Evolutionary conservation across 164 flowering plant species (phyloP).

Genomic region (Buxus sempervirens): DNA sequence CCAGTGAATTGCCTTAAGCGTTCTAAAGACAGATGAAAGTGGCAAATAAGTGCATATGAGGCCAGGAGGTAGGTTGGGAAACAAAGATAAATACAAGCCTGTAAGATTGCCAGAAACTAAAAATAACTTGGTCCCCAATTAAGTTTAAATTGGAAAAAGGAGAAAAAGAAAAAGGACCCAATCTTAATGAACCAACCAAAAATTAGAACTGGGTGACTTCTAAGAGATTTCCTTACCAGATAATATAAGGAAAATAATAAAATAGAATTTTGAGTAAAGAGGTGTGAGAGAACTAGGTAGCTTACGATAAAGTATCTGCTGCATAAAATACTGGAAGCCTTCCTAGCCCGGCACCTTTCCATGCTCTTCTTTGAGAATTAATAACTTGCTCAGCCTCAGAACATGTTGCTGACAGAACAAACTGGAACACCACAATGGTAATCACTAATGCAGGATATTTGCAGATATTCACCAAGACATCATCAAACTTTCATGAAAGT

Average conservation of each 20-base stretch:
- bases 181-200: too few species aligned
- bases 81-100: too few species aligned
- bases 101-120: too few species aligned
- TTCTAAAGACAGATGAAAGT: too few species aligned
- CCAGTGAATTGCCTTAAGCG: too few species aligned
- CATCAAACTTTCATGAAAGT: too few species aligned
- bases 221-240: neutral
- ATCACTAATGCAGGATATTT: neutral
- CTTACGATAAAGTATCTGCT: conserved; percentile 82
- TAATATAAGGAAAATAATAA: neutral
- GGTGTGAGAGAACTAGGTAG: neutral
- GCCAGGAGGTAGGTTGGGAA: too few species aligned
- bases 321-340: conserved; percentile 79
- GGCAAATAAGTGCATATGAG: too few species aligned
- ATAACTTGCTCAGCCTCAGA: conserved; percentile 62
- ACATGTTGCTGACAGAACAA: conserved; percentile 84
- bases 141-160: too few species aligned
- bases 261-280: neutral
- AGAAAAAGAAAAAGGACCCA: too few species aligned
- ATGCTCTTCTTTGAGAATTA: conserved; percentile 43
- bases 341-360: conserved; percentile 56
- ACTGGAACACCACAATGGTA: conserved; percentile 36
- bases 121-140: too few species aligned
- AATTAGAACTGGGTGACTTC: neutral
- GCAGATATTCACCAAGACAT: neutral